Conservation (phyloP, 2,329 filamentous ascomycete genomes). For the Neophaeococcomyces mojaviensis region DNA sequence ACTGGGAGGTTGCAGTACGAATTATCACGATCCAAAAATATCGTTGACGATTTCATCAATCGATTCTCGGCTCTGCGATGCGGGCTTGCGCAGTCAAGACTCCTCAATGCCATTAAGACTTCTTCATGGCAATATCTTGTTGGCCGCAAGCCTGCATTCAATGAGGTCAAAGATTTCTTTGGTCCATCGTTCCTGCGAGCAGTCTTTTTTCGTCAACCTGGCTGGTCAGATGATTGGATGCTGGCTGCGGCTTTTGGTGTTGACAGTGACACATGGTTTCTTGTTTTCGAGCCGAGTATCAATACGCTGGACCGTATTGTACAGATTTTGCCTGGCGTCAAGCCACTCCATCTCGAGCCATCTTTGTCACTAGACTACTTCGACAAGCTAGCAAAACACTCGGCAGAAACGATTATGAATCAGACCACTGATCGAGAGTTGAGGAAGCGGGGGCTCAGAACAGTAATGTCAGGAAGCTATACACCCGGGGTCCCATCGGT, state of each 20-base stretch:
- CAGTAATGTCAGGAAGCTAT: not conserved
- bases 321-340: slow-evolving; percentile 15
- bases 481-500: not conserved
- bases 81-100: slow-evolving; percentile 15
- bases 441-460: slow-evolving; percentile 1
- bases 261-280: slow-evolving; percentile 70
- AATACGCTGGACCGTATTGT: slow-evolving; percentile 38
- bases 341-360: slow-evolving; percentile 13
- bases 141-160: slow-evolving; percentile 29
- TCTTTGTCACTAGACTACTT: slow-evolving; percentile 17
- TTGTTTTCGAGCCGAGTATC: not conserved
- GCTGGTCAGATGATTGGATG: slow-evolving; percentile 68
- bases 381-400: slow-evolving; percentile 16
- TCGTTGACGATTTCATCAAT: slow-evolving; percentile 31
- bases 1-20: slow-evolving; percentile 54
- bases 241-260: slow-evolving; percentile 63
- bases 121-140: slow-evolving; percentile 34
- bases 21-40: slow-evolving; percentile 51
- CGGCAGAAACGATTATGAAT: slow-evolving; percentile 14
- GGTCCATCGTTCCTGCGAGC: slow-evolving; percentile 56
- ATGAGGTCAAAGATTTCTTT: slow-evolving; percentile 52
- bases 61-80: slow-evolving; percentile 10
- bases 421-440: slow-evolving; percentile 16
- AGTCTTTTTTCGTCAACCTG: slow-evolving; percentile 61
- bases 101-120: slow-evolving; percentile 11